Evolutionary conservation across 1,284 basidiomycete species (phyloP), one percentile per base, ranked within the genome.

Genomic region (Agaricales sp.): DNA sequence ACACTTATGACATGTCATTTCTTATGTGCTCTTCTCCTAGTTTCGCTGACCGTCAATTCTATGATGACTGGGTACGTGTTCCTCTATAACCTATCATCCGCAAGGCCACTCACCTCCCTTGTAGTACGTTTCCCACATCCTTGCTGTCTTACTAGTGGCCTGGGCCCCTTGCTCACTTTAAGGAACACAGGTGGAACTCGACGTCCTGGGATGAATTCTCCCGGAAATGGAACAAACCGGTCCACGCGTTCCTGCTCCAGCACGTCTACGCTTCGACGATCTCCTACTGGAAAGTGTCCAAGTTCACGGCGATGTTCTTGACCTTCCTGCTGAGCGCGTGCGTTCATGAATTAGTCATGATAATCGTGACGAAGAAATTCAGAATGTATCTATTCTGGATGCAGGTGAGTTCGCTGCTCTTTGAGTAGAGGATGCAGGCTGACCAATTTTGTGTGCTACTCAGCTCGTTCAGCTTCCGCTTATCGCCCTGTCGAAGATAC

Each of bases 121-220:
- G 6, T 14, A 30, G 26, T 30, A 30, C 26, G 26, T 30, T 30
- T 14, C 6, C 26, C 26, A 14, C 6, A 14, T 25, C 22, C 13
- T 41, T 16, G 43, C 24, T 45, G 20, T 21, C 50, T 43, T 30
- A 30, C 26, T 30, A 6, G 6, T 30, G n/a, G 38, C 20, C 21
- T 8, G n/a, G 43, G 16, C 14, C 46, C 26, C 47, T 25, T 2
- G 16, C 19, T 45, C 14, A 30, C 14, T 64, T 14, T 30, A 6
- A 30, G 6, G 79, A 84, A 60, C 87, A 12, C 46, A 64, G 79
- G 87, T 98, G 95, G 95, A 99, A 98, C 68, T 90, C 91, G 1
- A 92, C 87, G 0, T 88, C 87, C 2, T 95, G 91, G 87, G 96
- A 97, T 61, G 92, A 97, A 63, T 99, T 96, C 66, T 87, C 91